These are phyloP conservation scores for Trichosphaerium sp. DNA, from an alignment of 78 protist genomes.

Conservation along the genomic window DNA sequence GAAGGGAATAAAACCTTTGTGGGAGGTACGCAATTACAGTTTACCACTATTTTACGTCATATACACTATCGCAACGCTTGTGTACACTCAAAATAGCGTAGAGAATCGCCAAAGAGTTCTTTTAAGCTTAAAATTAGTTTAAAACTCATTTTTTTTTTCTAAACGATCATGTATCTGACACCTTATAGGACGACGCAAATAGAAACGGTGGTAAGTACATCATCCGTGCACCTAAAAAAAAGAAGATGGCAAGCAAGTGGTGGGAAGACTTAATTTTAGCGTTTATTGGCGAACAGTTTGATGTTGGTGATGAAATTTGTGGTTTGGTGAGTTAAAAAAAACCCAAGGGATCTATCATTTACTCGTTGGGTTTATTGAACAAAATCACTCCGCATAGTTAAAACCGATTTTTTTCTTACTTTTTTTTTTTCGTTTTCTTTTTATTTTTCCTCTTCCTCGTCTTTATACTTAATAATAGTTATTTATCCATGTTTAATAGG, in stretches of 20 bases:
- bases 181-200: conserved; percentile 9
- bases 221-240: conserved; percentile 5
- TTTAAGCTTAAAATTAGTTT: background rate
- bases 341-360: too few species aligned
- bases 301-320: conserved; percentile 17
- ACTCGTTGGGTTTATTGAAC: too few species aligned
- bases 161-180: background rate
- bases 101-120: too few species aligned
- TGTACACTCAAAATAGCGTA: too few species aligned
- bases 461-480: too few species aligned
- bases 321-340: too few species aligned
- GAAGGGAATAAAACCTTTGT: conserved; percentile 21
- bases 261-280: conserved; percentile 25
- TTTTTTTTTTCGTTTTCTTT: too few species aligned
- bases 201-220: conserved; percentile 21
- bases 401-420: too few species aligned
- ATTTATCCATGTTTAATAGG: too few species aligned
- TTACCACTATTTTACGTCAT: background rate
- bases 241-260: conserved; percentile 1
- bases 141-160: background rate
- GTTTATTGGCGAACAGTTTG: conserved; percentile 16
- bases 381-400: too few species aligned
- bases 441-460: too few species aligned
- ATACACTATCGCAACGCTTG: background rate
- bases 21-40: conserved; percentile 14